A percentile compares a stretch with the other conserved stretches of the same genome.
These are phyloP conservation scores for Cladobotryum mycophilum DNA, from an alignment of 2,329 filamentous ascomycete genomes.

Conservation along the genomic window DNA sequence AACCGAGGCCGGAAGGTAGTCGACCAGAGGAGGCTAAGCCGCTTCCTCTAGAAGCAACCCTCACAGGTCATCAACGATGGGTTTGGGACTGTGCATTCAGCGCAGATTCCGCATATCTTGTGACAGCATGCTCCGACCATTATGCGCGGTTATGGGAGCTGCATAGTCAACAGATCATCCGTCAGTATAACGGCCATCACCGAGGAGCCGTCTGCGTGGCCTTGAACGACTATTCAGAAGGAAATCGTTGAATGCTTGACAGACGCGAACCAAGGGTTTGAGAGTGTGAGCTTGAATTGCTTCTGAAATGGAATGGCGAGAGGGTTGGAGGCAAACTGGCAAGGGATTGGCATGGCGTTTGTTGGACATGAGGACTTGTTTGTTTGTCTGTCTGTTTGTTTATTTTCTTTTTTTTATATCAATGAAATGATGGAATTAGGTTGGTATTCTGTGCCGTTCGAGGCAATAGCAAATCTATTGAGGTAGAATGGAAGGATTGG, in stretches of 20 bases:
- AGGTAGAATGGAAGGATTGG: not conserved
- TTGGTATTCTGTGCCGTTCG: not conserved
- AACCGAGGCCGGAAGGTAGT: constrained; percentile 32
- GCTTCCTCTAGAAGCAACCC: constrained; percentile 77
- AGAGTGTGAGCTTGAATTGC: not conserved
- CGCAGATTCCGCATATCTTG: constrained; percentile 85
- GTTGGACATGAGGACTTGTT: not conserved
- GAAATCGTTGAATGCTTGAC: constrained; percentile 30
- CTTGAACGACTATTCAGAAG: constrained; percentile 73
- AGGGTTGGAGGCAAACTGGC: not conserved
- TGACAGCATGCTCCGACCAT: constrained; percentile 89
- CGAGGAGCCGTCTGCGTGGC: constrained; percentile 88
- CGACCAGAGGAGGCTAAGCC: constrained; percentile 41
- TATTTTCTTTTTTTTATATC: not conserved
- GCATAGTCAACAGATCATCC: constrained; percentile 77
- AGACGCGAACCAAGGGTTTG: not conserved
- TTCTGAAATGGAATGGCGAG: not conserved
- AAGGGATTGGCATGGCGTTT: not conserved
- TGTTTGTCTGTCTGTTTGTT: not conserved
- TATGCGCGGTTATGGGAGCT: constrained; percentile 91
- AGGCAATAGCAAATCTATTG: not conserved
- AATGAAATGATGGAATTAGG: not conserved
- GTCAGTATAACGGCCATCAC: constrained; percentile 94
- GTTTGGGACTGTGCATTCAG: constrained; percentile 97
- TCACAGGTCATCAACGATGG: constrained; percentile 89